These are phyloP conservation scores for Xylariales sp. DNA, from an alignment of 2,329 filamentous ascomycete genomes.

Conservation along the genomic window DNA sequence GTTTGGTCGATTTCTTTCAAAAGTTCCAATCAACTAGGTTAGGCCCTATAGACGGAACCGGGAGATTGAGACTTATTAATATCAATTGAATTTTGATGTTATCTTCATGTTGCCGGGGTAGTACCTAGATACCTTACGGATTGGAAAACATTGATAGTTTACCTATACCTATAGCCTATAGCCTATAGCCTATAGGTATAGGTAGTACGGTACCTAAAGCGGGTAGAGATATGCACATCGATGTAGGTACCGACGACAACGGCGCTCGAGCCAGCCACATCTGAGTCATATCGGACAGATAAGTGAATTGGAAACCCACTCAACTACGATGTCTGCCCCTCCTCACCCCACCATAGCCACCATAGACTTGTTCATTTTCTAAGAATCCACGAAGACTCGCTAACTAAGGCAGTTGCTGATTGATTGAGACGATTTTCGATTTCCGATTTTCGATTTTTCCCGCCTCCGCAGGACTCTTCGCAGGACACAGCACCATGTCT, in stretches of 20 bases:
- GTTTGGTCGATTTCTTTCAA: too few relatives aligned
- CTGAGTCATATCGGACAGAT: constrained; percentile 32
- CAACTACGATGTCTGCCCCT: constrained; percentile 27
- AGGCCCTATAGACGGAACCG: too few relatives aligned
- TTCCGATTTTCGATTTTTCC: background rate
- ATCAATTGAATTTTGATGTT: too few relatives aligned
- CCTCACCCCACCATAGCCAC: constrained; percentile 14
- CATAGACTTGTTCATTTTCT: constrained; percentile 25
- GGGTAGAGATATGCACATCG: too few relatives aligned
- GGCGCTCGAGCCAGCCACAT: constrained; percentile 21
- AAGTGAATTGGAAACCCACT: constrained; percentile 17
- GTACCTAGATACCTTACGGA: too few relatives aligned
- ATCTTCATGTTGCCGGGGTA: too few relatives aligned
- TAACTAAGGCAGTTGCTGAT: constrained; percentile 12
- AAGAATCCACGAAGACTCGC: constrained; percentile 2
- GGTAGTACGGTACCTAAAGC: too few relatives aligned
- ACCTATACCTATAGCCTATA: too few relatives aligned
- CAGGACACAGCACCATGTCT: constrained; percentile 28
- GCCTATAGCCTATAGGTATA: too few relatives aligned
- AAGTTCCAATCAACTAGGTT: too few relatives aligned
- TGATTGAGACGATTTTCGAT: constrained; percentile 15
- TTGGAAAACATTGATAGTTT: too few relatives aligned
- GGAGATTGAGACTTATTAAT: too few relatives aligned
- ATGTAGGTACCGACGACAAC: constrained; percentile 13
- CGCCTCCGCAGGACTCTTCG: background rate